Evolutionary conservation across 768 basidiomycete species (phyloP).

Genomic region (Suillus lakei): DNA sequence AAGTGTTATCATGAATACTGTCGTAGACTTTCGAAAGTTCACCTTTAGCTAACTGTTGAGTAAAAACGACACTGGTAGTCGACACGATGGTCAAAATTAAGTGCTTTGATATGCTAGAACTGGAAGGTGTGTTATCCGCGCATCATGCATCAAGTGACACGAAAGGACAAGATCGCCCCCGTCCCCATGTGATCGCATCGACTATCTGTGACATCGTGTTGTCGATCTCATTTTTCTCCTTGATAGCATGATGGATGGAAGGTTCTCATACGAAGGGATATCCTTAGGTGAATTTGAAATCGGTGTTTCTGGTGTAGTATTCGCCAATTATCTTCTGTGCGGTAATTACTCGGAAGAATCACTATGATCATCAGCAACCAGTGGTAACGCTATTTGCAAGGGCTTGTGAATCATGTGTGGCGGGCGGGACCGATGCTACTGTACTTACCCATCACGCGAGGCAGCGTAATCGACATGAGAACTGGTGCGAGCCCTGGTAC

Average conservation of each 20-base stretch:
- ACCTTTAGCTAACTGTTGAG: background rate
- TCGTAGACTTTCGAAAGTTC: background rate
- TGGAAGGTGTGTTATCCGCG: background rate
- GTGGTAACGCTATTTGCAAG: background rate
- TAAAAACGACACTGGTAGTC: background rate
- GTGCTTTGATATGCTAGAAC: background rate
- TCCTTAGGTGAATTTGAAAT: background rate
- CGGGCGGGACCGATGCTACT: background rate
- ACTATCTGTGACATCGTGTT: background rate
- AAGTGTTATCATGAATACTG: background rate
- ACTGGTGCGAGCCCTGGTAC: background rate
- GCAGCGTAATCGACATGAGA: background rate
- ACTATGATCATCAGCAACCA: background rate
- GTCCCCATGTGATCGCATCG: background rate
- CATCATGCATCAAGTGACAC: background rate
- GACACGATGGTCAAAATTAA: background rate
- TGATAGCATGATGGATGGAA: background rate
- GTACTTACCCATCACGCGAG: background rate
- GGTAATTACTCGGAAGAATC: no score
- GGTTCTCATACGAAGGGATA: background rate
- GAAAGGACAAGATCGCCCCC: background rate
- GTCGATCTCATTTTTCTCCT: conserved; percentile 1
- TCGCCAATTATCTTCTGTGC: no score
- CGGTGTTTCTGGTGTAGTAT: no score
- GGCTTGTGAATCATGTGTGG: background rate